A percentile compares a stretch with the other conserved stretches of the same genome.
phyloP scores from a whole-genome alignment of 192 early-diverging fungal species.

The Dispira simplex region DNA sequence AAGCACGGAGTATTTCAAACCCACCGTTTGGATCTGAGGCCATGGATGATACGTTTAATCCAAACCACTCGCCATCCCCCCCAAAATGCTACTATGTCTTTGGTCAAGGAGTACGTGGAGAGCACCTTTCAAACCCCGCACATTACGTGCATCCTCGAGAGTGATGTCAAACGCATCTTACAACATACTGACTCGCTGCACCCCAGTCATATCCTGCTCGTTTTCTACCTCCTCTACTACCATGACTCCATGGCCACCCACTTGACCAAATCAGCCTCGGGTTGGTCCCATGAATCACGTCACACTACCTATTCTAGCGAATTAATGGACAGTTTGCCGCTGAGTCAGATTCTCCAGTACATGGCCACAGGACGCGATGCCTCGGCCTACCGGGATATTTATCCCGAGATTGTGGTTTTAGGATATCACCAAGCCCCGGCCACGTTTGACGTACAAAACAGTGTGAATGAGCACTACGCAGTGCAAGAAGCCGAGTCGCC shows the following conservation, averaged over 20 bases:
- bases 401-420: conserved; percentile 25
- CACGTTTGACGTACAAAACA: conserved; percentile 4
- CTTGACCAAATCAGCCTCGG: not conserved
- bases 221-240: conserved; percentile 27
- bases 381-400: conserved; percentile 21
- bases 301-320: conserved; percentile 26
- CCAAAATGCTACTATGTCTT: conserved; percentile 13
- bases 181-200: conserved; percentile 13
- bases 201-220: conserved; percentile 15
- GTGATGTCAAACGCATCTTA: conserved; percentile 3
- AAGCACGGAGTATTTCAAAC: conserved; percentile 21
- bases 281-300: not conserved
- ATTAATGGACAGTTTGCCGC: conserved; percentile 24
- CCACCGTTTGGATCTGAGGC: conserved; percentile 21
- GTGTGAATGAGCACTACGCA: not conserved
- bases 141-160: conserved; percentile 24
- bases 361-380: conserved; percentile 10
- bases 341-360: conserved; percentile 18
- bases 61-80: conserved; percentile 8
- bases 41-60: conserved; percentile 17
- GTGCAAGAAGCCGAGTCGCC: not conserved
- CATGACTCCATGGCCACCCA: conserved; percentile 13
- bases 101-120: conserved; percentile 22
- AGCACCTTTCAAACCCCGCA: conserved; percentile 19
- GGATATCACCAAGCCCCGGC: conserved; percentile 3